Evolutionary conservation across 805 yeast species (phyloP), one percentile per base, ranked within the genome.

Genomic region (Candida cerambycidarum): DNA sequence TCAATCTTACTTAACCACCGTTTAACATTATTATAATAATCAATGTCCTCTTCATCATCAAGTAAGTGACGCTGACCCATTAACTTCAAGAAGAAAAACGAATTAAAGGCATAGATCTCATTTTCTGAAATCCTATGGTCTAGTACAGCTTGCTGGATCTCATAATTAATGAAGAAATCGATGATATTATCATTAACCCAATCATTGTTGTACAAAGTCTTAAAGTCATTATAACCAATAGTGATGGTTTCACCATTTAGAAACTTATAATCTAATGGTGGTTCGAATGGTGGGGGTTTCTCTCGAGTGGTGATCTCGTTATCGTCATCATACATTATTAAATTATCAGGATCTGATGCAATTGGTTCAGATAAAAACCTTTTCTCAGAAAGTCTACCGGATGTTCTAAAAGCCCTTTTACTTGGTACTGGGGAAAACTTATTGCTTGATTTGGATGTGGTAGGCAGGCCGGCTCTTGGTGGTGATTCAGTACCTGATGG

Each of bases 181-280:
- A 93, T 83, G 38, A 93, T 69, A 0, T 85, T 78, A 56, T 93
- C 99, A 64, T 93, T 92, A 38, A 93, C 78, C 90, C 96, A 92
- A 48, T 85, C 87, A 36, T 82, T 82, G 44, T 84, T 83, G 55
- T 82, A 81, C 8, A 92, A 71, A 34, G 97, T 85, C 47, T 78
- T 79, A 59, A 85, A 88, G 57, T 93, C 99, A 29, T 78, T 72
- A 45, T 79, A 75, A 1, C 81, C 72, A 7, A 92, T 75, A 4
- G 75, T 73, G 49, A 85, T 75, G 1, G 65, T 60, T 31, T 78
- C 73, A 4, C 75, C 76, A 51, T 81, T 83, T 18, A 63, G 58
- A 53, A 89, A 82, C 13, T 63, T 64, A 49, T 77, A 73, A 24
- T 67, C 69, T 38, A 85, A 59, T 4, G 71, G 67, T 2, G 76